These are phyloP conservation scores for Beauveria caledonica DNA, from an alignment of 2,329 filamentous ascomycete genomes.

Conservation along the genomic window DNA sequence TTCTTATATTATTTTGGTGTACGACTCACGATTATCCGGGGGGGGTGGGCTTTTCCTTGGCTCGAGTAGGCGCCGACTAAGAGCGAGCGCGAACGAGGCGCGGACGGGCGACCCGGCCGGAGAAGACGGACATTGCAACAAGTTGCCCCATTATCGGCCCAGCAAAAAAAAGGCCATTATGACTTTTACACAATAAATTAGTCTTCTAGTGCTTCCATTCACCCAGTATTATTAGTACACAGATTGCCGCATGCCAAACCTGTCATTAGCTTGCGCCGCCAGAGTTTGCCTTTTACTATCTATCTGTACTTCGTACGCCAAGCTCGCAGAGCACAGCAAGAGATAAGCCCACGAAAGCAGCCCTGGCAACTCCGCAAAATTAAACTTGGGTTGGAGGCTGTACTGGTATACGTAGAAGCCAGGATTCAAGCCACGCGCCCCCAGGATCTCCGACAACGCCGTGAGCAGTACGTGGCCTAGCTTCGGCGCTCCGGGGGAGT, in stretches of 20 bases:
- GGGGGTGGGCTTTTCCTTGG: conserved; percentile 3
- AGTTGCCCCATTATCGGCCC: conserved; percentile 4
- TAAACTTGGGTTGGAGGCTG: neutral
- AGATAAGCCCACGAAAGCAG: neutral
- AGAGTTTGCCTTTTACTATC: neutral
- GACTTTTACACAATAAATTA: neutral
- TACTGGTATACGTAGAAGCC: neutral
- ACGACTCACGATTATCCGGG: conserved; percentile 9
- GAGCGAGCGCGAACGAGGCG: conserved; percentile 8
- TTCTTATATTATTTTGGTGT: conserved; percentile 11
- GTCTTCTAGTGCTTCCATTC: neutral
- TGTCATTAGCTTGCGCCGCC: neutral
- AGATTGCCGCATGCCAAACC: neutral
- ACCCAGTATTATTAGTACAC: neutral
- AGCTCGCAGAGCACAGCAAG: no score
- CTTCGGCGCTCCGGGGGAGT: neutral
- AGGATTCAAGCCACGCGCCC: neutral
- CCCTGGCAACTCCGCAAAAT: neutral
- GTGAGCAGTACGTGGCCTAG: neutral
- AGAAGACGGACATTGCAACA: conserved; percentile 1
- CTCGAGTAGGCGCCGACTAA: conserved; percentile 7
- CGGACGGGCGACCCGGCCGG: conserved; percentile 10
- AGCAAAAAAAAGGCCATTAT: neutral
- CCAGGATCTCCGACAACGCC: conserved; percentile 3
- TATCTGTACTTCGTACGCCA: no score